Base-by-base conservation (phyloP, 192 early-diverging fungal genomes). In the Coemansia interrupta region DNA sequence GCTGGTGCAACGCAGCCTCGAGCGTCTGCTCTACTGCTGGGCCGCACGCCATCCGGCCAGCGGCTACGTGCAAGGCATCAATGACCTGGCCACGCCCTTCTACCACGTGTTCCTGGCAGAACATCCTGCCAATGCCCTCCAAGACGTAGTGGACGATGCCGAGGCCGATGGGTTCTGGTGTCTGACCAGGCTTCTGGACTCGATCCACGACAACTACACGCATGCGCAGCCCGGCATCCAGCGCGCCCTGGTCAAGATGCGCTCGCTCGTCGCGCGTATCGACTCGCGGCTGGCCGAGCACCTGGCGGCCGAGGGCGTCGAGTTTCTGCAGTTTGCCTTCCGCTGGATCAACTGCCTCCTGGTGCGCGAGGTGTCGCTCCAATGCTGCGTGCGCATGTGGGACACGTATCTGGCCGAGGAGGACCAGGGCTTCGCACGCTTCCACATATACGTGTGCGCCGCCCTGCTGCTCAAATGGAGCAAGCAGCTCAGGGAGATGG, bases 341-440 rank as follows among this genome's bases (percentile, higher is more conserved):
- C 84, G 97, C 48, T 99, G 97, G 97, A 95, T 98, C 87, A 99
- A 99, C 78, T 99, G 97, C 73, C 66, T 99, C 28, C 71, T 99
- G 60, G 95, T 98, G 94, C 86, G 97, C 42, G 97, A 99, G 72
- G 73, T 99, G 39, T 86, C 88, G 22, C 73, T 98, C 4, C 74
- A 81, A 49, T 89, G 84, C 63, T 96, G 87, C 3, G 90, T 99
- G 42, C 87, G 97, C 23, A 97, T 99, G 92, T 99, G 97, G 97
- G 97, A 99, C 64, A 95, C 95, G 38, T 99, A 98, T 67, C 68
- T 93, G 64, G 90, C 72, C 32, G 32, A 36, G 4, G 78, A 80
- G 49, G 58, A 61, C 28, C 65, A 75, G 28, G 78, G 78, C 4
- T 98, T 99, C 61, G 94, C 94, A 0, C 92, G 87, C 50, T 99